Conservation (phyloP, 164 flowering plant species). For the Aristolochia californica region DNA sequence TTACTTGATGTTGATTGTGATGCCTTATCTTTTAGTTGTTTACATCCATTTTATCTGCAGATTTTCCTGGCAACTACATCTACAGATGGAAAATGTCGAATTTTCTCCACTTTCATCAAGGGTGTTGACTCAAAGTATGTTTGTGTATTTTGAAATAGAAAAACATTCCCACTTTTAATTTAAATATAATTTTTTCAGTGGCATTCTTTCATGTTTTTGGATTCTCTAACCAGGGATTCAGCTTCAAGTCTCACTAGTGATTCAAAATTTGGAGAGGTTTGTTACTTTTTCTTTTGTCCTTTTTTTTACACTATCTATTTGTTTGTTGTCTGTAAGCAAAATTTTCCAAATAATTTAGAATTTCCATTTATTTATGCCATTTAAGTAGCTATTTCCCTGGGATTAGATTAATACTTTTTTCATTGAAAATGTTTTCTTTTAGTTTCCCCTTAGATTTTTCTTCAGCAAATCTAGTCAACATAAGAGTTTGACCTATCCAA, state of each 20-base stretch:
- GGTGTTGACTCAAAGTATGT: slow-evolving; percentile 84
- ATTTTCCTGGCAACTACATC: slow-evolving; percentile 93
- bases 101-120: slow-evolving; percentile 91
- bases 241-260: slow-evolving; percentile 46
- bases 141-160: neutral
- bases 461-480: neutral
- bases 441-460: neutral
- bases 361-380: neutral
- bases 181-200: neutral
- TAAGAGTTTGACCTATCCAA: too few species aligned
- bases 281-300: neutral
- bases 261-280: slow-evolving; percentile 93
- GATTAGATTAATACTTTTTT: neutral
- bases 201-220: neutral
- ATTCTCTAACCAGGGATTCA: slow-evolving; percentile 41
- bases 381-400: neutral
- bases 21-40: too few species aligned
- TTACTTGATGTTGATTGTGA: too few species aligned
- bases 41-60: slow-evolving; percentile 18
- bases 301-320: neutral
- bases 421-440: neutral
- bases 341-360: neutral
- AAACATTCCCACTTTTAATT: too few species aligned
- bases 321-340: neutral
- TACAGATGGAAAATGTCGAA: slow-evolving; percentile 95